Base-by-base conservation (phyloP, 352 stramenopile species). In the Globisporangium cystogenes region DNA sequence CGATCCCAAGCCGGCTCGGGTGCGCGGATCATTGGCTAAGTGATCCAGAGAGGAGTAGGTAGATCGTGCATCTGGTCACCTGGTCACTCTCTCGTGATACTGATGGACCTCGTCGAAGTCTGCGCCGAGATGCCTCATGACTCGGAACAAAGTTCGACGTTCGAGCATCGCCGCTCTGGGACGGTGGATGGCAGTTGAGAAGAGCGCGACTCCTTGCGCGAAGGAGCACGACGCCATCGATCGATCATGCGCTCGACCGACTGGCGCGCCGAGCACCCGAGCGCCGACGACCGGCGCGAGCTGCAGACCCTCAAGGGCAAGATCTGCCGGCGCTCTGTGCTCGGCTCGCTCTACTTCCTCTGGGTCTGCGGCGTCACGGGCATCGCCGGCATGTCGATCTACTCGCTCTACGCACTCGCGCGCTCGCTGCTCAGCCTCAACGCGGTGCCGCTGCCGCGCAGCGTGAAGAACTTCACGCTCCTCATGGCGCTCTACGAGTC, bases 401-500 rank as follows among this genome's bases (percentile, higher is more conserved):
- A 66, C 55, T 72, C 68, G 29, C 18, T 67, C 23, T 14, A 53
- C 18, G 59, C 63, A 31, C 43, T 67, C 15, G 33, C 44, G 11
- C 31, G 57, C 11, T 53, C 66, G 51, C n/a, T 65, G 27, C 7
- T 65, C 10, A 50, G 21, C 33, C 35, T 43, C 26, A 26, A 63
- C 41, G 36, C 48, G n/a, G 14, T 23, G 18, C 26, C 70, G 55
- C 20, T 47, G 48, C 27, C 20, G 6, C 11, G 11, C 6, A 55
- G 18, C 1, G 67, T 72, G 16, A 43, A 60, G 6, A 12, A 67
- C 1, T 85, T 72, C 51, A 14, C 85, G 16, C n/a, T 48, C 36
- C 43, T 40, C 18, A 76, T 72, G 26, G 47, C 36, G n/a, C 26
- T 77, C 10, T 90, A 86, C 44, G 70, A 76, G 54, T 63, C 72